Conservation (phyloP, 73 alveolate genomes). For the Paramecium caudatum region DNA sequence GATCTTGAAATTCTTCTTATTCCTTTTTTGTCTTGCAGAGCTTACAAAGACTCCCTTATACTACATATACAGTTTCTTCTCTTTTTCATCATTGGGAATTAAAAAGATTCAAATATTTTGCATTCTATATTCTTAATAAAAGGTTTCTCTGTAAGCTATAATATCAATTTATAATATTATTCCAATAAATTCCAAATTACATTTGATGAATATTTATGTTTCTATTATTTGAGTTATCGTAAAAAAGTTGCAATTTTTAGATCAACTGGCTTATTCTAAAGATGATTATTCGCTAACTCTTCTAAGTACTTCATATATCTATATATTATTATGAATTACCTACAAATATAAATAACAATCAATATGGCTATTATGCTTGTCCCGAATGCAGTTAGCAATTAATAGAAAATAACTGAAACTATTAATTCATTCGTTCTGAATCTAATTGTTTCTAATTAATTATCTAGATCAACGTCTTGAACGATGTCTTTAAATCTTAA, state of each 20-base stretch:
- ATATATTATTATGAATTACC: no score
- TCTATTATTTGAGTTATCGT: not conserved
- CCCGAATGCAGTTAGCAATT: not conserved
- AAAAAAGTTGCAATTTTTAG: not conserved
- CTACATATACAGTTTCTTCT: not conserved
- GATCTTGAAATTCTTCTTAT: no score
- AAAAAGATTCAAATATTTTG: slow-evolving; percentile 14
- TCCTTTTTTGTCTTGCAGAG: no score
- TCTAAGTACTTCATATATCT: slow-evolving; percentile 22
- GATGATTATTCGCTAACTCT: not conserved
- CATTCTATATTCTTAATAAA: slow-evolving; percentile 35
- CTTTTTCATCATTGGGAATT: not conserved
- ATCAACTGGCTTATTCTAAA: not conserved
- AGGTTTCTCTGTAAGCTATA: not conserved
- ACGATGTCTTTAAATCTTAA: not conserved
- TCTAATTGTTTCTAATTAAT: not conserved
- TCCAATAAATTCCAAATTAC: not conserved
- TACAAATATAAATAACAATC: not conserved
- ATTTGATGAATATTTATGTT: not conserved
- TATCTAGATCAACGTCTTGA: not conserved
- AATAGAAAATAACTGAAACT: not conserved
- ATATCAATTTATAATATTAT: not conserved
- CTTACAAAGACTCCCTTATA: no score
- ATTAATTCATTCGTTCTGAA: not conserved
- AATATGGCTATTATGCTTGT: not conserved